Base-by-base conservation (phyloP, 2,329 filamentous ascomycete genomes). In the Didymosphaeria variabile region DNA sequence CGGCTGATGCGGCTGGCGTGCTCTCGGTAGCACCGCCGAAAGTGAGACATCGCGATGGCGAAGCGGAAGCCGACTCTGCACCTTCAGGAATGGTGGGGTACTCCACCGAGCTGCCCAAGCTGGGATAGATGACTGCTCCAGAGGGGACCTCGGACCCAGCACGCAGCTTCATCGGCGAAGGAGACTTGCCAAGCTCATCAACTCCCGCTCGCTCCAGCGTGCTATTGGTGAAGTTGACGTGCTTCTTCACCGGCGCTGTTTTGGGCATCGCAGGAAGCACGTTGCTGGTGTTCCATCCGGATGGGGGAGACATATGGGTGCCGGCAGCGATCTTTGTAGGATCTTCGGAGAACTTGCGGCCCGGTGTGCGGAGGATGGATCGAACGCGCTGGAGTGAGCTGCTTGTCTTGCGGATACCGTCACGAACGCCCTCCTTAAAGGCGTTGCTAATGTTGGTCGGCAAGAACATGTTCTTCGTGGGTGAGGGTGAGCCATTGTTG, bases 161-260 rank as follows among this genome's bases (percentile, higher is more conserved):
- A 26, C 71, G 70, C 51, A 73, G 64, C 63, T 77, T 77, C 65
- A 76, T 71, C 1, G 75, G 77, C 10, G 75, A 77, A 12, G 74
- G 75, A 32, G 75, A 77, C 55, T 76, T 73, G 61, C 67, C 67
- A 42, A 74, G 45, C 42, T 75, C 76, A 19, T 77, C 72, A 19
- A 68, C 63, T 23, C 75, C 67, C 10, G 71, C 60, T 61, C 76
- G 69, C 74, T 80, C 66, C 66, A 91, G 86, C 38, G 89, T 89
- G 62, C 88, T 88, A 0, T 89, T 90, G 0, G 91, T 93, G 71
- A 97, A 97, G 54, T 91, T 89, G 38, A 97, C 92, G 58, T 87
- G 90, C 81, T 96, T 97, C 77, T 88, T 91, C 26, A 88, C 85
- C 34, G 89, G 88, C 8, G 90, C 91, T 1, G 90, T 92, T 5